phyloP scores from a whole-genome alignment of 768 basidiomycete genomes.

The Rhizopogon salebrosus region DNA sequence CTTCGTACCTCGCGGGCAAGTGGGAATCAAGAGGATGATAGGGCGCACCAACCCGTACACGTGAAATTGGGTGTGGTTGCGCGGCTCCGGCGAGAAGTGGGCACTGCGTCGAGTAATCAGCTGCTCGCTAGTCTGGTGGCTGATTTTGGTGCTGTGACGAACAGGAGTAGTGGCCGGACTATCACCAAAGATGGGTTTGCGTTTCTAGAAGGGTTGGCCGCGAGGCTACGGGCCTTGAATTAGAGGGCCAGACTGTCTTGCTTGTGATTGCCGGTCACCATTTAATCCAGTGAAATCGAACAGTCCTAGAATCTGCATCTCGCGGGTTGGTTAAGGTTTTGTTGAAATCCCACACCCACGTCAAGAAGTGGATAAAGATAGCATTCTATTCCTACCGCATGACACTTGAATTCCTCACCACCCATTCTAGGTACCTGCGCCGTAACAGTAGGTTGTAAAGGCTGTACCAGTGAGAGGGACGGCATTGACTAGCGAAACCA shows the following conservation, averaged over 20 bases:
- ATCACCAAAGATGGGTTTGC: slow-evolving; percentile 75
- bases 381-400: background rate
- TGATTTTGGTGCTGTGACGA: slow-evolving; percentile 67
- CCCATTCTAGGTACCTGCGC: too few species aligned
- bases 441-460: too few species aligned
- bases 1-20: slow-evolving; percentile 40
- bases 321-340: background rate
- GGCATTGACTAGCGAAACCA: too few species aligned
- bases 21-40: slow-evolving; percentile 33
- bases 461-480: too few species aligned
- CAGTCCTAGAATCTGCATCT: too few species aligned
- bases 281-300: background rate
- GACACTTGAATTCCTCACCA: too few species aligned
- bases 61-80: slow-evolving; percentile 59
- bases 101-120: slow-evolving; percentile 43
- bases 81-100: slow-evolving; percentile 51
- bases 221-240: slow-evolving; percentile 36
- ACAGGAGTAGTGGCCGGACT: slow-evolving; percentile 62
- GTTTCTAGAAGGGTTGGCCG: slow-evolving; percentile 60
- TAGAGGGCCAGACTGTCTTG: background rate
- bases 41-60: slow-evolving; percentile 41
- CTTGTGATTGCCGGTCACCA: background rate
- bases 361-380: background rate
- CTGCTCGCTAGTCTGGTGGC: slow-evolving; percentile 59
- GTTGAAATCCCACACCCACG: background rate